Percentiles rank a stretch among this genome's conserved stretches.
phyloP scores from a whole-genome alignment of 805 yeast genomes.

The Candida silvicultrix region DNA sequence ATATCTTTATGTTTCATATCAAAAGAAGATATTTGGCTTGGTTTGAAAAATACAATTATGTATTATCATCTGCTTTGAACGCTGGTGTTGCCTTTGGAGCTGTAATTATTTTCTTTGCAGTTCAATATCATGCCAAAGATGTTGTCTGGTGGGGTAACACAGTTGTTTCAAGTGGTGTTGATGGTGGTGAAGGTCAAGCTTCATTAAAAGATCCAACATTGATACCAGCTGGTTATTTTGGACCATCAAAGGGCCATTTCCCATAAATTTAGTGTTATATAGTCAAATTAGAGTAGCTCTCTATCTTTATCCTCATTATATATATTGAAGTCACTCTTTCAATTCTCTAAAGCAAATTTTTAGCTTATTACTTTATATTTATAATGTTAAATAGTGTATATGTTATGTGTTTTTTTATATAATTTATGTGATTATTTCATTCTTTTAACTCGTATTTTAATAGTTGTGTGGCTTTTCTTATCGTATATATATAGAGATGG shows the following conservation, averaged over 20 bases:
- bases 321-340: no score
- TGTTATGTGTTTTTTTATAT: no score
- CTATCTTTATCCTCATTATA: no score
- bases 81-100: constrained; percentile 58
- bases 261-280: background rate
- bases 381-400: no score
- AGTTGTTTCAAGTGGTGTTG: constrained; percentile 27
- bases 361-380: background rate
- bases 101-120: constrained; percentile 42
- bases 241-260: background rate
- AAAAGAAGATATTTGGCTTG: constrained; percentile 34
- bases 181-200: constrained; percentile 10
- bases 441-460: no score
- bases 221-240: background rate
- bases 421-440: no score
- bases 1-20: constrained; percentile 38
- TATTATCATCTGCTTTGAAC: constrained; percentile 47
- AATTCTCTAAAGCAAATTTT: no score
- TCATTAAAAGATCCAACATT: background rate
- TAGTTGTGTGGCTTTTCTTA: no score
- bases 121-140: constrained; percentile 33
- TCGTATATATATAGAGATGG: no score
- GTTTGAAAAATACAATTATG: constrained; percentile 46
- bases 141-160: constrained; percentile 63
- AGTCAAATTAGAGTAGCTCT: no score